Percentiles rank a stretch among this genome's conserved stretches.
Conservation (phyloP, 1,139 yeast species). For the Saccharomycopsis hybrid region DNA sequence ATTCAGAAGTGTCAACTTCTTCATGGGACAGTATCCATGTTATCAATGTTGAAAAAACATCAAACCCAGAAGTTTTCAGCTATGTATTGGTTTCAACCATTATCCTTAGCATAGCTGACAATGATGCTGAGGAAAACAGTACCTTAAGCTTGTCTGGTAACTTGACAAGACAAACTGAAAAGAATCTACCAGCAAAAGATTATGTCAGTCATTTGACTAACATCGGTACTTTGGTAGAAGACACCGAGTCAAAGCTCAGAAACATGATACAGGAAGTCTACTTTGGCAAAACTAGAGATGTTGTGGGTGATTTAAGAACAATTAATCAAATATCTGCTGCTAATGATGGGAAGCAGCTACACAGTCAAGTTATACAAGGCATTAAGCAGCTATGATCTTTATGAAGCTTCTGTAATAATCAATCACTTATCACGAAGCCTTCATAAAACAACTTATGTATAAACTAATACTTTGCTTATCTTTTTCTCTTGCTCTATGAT, state of each 20-base stretch:
- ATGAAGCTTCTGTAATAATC: too few relatives aligned
- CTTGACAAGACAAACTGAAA: conserved; percentile 73
- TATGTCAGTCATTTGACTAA: conserved; percentile 68
- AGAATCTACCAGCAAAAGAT: conserved; percentile 37
- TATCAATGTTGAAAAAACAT: conserved; percentile 59
- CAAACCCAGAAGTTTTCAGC: conserved; percentile 33
- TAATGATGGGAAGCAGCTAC: conserved; percentile 5
- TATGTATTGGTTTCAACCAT: conserved; percentile 87
- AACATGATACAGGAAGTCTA: conserved; percentile 87
- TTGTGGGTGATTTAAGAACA: conserved; percentile 66
- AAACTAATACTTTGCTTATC: too few relatives aligned
- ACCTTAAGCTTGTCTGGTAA: conserved; percentile 67
- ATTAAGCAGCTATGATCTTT: conserved; percentile 7
- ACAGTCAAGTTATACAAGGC: conserved; percentile 15
- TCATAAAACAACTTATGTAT: too few relatives aligned
- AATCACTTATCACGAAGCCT: too few relatives aligned
- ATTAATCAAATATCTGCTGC: conserved; percentile 26
- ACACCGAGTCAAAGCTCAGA: conserved; percentile 80
- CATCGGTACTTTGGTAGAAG: conserved; percentile 81
- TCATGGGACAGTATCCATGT: conserved; percentile 94
- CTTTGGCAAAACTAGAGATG: conserved; percentile 89
- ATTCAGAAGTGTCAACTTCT: conserved; percentile 44
- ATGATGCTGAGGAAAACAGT: too few relatives aligned
- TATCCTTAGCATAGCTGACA: conserved; percentile 63
- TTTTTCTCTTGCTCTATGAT: too few relatives aligned